Percentiles rank a stretch among this genome's conserved stretches.
phyloP scores from a whole-genome alignment of 2,329 filamentous ascomycete species.

The Raffaelea albimanens region DNA sequence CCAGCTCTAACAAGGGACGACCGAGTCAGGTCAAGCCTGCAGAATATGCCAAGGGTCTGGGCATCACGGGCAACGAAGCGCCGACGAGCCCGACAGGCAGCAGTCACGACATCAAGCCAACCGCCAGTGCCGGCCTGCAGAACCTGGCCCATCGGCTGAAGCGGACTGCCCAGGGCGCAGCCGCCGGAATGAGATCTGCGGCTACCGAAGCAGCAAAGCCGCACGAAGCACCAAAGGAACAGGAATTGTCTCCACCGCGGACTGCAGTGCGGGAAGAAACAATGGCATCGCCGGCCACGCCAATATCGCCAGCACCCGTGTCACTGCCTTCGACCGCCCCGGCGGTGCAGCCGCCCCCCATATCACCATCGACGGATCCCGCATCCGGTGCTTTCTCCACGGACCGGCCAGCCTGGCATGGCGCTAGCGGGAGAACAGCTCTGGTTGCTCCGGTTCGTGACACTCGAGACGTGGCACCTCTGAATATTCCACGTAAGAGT shows the following conservation, averaged over 20 bases:
- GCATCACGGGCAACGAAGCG: constrained; percentile 17
- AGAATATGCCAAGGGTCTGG: constrained; percentile 31
- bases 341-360: background rate
- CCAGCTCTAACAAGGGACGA: constrained; percentile 43
- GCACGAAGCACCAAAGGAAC: constrained; percentile 14
- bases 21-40: constrained; percentile 48
- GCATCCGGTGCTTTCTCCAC: constrained; percentile 25
- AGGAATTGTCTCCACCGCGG: background rate
- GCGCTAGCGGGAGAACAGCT: constrained; percentile 58
- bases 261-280: background rate
- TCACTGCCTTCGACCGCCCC: background rate
- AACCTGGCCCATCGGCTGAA: constrained; percentile 37
- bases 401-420: constrained; percentile 57
- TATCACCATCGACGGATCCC: constrained; percentile 16
- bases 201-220: background rate
- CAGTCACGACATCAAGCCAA: background rate
- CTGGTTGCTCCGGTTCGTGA: constrained; percentile 58
- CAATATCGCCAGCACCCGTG: background rate
- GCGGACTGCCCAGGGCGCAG: constrained; percentile 24
- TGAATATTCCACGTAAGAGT: constrained; percentile 44
- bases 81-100: constrained; percentile 2
- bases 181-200: too few relatives aligned
- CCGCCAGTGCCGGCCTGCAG: constrained; percentile 19
- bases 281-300: background rate
- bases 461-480: constrained; percentile 43